phyloP scores from a whole-genome alignment of 2,329 filamentous ascomycete genomes.

The Didymella arachidicola region DNA sequence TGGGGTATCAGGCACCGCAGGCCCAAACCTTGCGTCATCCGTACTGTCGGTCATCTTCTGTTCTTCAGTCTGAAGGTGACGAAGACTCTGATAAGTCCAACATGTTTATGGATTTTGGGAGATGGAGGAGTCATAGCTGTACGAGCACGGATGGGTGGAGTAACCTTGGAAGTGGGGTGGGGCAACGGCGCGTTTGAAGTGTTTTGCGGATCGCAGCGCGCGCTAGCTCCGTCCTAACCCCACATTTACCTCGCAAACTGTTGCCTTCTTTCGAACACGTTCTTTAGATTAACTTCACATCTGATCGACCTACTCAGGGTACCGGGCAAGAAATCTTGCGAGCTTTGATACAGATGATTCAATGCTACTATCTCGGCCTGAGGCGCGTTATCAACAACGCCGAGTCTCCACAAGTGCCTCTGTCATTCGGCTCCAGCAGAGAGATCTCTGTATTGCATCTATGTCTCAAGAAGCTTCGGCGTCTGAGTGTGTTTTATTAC shows the following conservation, averaged over 20 bases:
- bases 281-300: not conserved
- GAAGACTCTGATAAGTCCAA: not conserved
- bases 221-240: not conserved
- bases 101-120: not conserved
- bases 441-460: not conserved
- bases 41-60: not conserved
- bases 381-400: not conserved
- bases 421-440: not conserved
- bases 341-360: too few species aligned
- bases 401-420: not conserved
- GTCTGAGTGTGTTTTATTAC: too few species aligned
- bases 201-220: not conserved
- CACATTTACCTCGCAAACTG: not conserved
- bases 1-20: slow-evolving; percentile 3
- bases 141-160: not conserved
- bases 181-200: not conserved
- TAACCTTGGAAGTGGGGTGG: not conserved
- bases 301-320: too few species aligned
- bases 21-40: slow-evolving; percentile 3
- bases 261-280: not conserved
- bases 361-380: too few species aligned
- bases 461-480: not conserved
- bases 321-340: too few species aligned
- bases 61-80: too few species aligned
- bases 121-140: not conserved